Evolutionary conservation across 345 rosid genomes (phyloP).

Genomic region (Jatropha curcas): DNA sequence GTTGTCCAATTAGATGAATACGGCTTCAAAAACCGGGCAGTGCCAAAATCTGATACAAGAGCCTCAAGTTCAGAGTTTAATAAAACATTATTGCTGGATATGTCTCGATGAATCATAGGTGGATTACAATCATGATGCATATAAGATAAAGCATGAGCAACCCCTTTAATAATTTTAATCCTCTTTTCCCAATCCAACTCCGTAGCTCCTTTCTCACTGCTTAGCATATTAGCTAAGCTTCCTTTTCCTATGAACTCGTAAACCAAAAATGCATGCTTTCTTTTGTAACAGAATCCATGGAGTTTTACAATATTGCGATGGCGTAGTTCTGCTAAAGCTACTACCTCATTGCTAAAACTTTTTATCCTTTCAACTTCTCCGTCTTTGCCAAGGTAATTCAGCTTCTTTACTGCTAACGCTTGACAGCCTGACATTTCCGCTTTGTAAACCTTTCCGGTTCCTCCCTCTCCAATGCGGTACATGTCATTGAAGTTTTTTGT

Average conservation of each 20-base stretch:
- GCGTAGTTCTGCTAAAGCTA: conserved; percentile 23
- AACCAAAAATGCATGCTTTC: conserved; percentile 19
- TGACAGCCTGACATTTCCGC: conserved; percentile 17
- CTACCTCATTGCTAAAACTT: conserved; percentile 24
- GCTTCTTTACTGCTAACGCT: conserved; percentile 31
- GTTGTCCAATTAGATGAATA: conserved; percentile 11
- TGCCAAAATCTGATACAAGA: conserved; percentile 18
- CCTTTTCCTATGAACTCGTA: conserved; percentile 33
- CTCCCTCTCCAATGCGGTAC: conserved; percentile 28
- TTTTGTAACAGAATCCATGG: conserved; percentile 25
- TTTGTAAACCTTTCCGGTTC: conserved; percentile 26
- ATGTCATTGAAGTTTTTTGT: conserved; percentile 23
- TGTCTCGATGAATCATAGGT: conserved; percentile 29
- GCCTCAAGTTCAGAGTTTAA: conserved; percentile 9
- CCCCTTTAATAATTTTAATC: conserved; percentile 14
- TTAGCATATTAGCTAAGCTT: conserved; percentile 28
- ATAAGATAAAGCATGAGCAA: conserved; percentile 27
- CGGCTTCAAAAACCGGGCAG: conserved; percentile 13
- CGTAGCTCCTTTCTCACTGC: conserved; percentile 9
- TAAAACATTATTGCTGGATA: conserved; percentile 8
- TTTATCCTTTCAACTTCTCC: conserved; percentile 7
- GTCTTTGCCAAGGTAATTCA: background rate
- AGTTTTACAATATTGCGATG: conserved; percentile 35
- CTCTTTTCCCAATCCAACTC: conserved; percentile 37
- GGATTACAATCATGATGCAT: conserved; percentile 26